Evolutionary conservation across 2,329 filamentous ascomycete genomes (phyloP).

Genomic region (Colletotrichum musicola): DNA sequence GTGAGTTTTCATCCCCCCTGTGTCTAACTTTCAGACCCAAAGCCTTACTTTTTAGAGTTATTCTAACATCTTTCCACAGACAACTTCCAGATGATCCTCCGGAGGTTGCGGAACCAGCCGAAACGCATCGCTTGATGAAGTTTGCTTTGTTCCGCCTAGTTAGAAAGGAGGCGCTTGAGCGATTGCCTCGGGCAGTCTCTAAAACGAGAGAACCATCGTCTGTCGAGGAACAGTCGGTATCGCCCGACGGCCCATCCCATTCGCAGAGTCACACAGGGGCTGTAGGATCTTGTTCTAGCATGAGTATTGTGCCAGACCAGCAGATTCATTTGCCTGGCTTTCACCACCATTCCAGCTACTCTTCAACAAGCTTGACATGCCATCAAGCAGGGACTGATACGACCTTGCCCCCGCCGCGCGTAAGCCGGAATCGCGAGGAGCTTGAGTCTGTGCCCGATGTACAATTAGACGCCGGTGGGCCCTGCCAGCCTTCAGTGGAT

Average conservation of each 20-base stretch:
- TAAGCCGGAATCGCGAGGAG: neutral
- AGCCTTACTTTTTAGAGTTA: too few species aligned
- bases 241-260: neutral
- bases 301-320: neutral
- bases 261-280: neutral
- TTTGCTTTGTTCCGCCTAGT: neutral
- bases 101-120: neutral
- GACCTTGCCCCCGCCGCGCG: neutral
- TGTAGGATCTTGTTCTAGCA: neutral
- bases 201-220: neutral
- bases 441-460: neutral
- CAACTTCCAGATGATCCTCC: neutral
- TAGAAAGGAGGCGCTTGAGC: neutral
- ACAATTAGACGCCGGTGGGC: neutral
- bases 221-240: neutral
- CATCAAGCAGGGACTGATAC: neutral
- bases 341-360: neutral
- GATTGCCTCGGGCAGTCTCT: neutral
- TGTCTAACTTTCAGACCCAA: too few species aligned
- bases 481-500: neutral
- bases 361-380: neutral
- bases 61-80: too few species aligned
- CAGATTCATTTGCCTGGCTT: neutral
- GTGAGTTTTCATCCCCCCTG: neutral
- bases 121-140: neutral